Evolutionary conservation across 257 asterid species (phyloP).

Genomic region (Gentiana straminea): DNA sequence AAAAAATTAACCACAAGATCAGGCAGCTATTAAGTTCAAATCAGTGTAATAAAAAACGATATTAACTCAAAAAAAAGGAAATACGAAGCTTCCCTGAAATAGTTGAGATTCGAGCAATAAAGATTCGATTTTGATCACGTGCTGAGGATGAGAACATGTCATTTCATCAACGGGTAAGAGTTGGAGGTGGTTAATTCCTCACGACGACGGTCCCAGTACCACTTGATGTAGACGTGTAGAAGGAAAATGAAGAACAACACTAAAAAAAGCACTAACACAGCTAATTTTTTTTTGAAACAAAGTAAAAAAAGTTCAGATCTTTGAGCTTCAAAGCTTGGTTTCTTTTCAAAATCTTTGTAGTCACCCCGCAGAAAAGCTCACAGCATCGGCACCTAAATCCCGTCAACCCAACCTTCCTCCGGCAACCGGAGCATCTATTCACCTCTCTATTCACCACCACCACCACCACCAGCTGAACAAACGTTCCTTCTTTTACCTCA

Average conservation of each 20-base stretch:
- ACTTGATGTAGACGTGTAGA: slow-evolving; percentile 64
- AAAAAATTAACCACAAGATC: too few relatives aligned
- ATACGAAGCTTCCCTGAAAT: too few relatives aligned
- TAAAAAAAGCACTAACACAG: slow-evolving; percentile 41
- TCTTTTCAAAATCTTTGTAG: neutral
- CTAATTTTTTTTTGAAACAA: slow-evolving; percentile 19
- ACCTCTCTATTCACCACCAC: slow-evolving; percentile 43
- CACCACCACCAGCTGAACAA: slow-evolving; percentile 5
- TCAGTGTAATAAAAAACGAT: too few relatives aligned
- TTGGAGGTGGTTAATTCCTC: slow-evolving; percentile 12
- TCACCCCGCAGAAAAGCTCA: slow-evolving; percentile 54
- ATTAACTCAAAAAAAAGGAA: too few relatives aligned
- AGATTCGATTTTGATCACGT: too few relatives aligned
- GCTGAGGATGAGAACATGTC: too few relatives aligned
- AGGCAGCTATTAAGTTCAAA: too few relatives aligned
- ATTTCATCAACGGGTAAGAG: too few relatives aligned
- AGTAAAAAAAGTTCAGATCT: neutral
- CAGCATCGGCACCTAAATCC: slow-evolving; percentile 92
- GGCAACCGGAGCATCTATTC: slow-evolving; percentile 75
- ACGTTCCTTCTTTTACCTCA: neutral
- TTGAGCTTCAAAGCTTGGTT: neutral
- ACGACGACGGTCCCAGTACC: slow-evolving; percentile 64
- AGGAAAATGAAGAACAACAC: slow-evolving; percentile 49
- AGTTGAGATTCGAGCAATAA: too few relatives aligned
- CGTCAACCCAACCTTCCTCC: slow-evolving; percentile 77